Evolutionary conservation across 2,329 filamentous ascomycete genomes (phyloP).

Genomic region (Calonectria pauciramosa): DNA sequence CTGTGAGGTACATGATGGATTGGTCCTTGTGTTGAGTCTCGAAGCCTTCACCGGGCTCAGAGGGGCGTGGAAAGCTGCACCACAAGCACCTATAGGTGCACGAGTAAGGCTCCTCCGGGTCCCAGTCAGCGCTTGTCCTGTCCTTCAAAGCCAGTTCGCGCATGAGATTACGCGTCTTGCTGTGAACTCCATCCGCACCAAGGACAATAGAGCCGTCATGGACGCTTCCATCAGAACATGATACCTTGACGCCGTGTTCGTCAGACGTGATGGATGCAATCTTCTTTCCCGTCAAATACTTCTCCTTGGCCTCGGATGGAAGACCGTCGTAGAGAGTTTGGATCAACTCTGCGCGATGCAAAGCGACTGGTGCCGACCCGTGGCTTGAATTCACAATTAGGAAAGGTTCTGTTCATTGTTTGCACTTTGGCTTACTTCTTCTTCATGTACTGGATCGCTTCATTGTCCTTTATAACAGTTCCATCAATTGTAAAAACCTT

Average conservation of each 20-base stretch:
- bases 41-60: neutral
- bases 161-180: constrained; percentile 23
- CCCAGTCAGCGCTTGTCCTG: neutral
- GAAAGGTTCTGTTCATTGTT: neutral
- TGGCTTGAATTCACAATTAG: constrained; percentile 24
- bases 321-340: constrained; percentile 32
- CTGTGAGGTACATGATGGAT: constrained; percentile 1
- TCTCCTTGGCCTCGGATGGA: constrained; percentile 7
- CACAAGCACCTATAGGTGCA: neutral
- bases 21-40: neutral
- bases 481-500: neutral
- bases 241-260: constrained; percentile 19
- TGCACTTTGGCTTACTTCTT: neutral
- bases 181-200: constrained; percentile 39
- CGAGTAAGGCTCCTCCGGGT: neutral
- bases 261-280: constrained; percentile 16
- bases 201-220: constrained; percentile 31
- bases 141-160: neutral
- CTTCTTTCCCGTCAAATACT: constrained; percentile 30
- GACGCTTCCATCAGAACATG: constrained; percentile 29
- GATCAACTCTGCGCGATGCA: constrained; percentile 32
- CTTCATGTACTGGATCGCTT: neutral
- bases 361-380: constrained; percentile 33
- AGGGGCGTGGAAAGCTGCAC: neutral
- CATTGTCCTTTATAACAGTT: neutral